Evolutionary conservation across 192 early-diverging fungal genomes (phyloP).

Genomic region (Diversispora epigaea): DNA sequence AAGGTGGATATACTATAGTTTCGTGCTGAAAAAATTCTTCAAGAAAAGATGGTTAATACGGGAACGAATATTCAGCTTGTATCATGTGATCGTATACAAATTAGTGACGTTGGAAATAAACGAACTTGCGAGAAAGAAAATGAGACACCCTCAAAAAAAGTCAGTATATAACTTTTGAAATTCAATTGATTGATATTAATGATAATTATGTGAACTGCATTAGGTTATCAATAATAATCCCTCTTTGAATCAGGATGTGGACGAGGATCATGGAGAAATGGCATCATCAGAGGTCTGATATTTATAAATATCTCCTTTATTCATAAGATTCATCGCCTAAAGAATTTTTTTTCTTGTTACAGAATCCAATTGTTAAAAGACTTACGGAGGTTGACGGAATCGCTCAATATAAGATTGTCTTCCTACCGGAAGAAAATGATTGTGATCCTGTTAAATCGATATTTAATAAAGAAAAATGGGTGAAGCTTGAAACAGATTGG

Average conservation of each 20-base stretch:
- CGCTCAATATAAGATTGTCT: background rate
- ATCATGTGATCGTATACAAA: conserved; percentile 6
- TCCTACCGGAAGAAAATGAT: background rate
- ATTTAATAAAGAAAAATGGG: conserved; percentile 5
- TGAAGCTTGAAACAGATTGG: conserved; percentile 19
- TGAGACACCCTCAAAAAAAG: conserved; percentile 17
- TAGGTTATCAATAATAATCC: background rate
- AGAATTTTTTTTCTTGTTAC: background rate
- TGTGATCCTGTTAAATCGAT: conserved; percentile 7
- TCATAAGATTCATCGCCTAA: background rate
- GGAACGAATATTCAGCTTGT: conserved; percentile 11
- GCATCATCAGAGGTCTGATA: background rate
- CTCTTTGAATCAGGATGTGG: background rate
- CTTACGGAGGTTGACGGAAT: background rate
- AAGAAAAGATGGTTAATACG: conserved; percentile 12
- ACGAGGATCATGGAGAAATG: background rate
- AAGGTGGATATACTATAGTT: background rate
- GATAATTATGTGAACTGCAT: conserved; percentile 15
- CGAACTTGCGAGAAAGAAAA: conserved; percentile 16
- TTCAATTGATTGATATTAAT: conserved; percentile 13
- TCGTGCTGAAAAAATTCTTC: conserved; percentile 1
- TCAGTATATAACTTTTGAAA: conserved; percentile 8
- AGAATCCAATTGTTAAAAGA: background rate
- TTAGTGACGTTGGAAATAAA: conserved; percentile 13
- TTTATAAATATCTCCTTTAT: background rate